Conservation (phyloP, 345 rosid genomes). For the Lepidium africanum region DNA sequence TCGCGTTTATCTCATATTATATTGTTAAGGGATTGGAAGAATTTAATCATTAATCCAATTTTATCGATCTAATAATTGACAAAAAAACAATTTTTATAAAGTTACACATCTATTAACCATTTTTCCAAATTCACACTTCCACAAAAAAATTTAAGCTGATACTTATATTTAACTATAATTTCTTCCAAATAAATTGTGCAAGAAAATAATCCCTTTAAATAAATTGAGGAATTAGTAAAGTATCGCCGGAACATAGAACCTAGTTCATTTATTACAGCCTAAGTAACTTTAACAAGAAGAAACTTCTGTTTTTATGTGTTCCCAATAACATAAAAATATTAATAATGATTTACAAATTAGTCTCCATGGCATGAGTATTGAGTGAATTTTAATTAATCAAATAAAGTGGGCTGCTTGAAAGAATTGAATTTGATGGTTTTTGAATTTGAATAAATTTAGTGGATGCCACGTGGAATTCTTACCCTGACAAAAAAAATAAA, state of each 20-base stretch:
- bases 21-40: too few relatives aligned
- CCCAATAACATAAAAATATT: background rate
- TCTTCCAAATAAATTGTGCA: too few relatives aligned
- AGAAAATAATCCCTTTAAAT: background rate
- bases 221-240: slow-evolving; percentile 1
- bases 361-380: background rate
- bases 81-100: too few relatives aligned
- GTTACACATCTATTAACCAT: too few relatives aligned
- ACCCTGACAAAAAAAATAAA: background rate
- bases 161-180: background rate
- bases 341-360: too few relatives aligned
- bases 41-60: too few relatives aligned
- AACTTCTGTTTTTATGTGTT: background rate
- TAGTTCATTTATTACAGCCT: slow-evolving; percentile 5
- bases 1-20: too few relatives aligned
- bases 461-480: slow-evolving; percentile 26
- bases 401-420: slow-evolving; percentile 2
- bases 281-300: background rate
- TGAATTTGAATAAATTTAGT: slow-evolving; percentile 14
- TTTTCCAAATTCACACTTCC: too few relatives aligned
- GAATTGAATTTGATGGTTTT: slow-evolving; percentile 18
- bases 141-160: background rate
- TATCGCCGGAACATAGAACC: slow-evolving; percentile 22
- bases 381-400: slow-evolving; percentile 8
- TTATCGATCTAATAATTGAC: too few relatives aligned